Evolutionary conservation across 2,329 filamentous ascomycete species (phyloP).

Genomic region (Cadophora malorum): DNA sequence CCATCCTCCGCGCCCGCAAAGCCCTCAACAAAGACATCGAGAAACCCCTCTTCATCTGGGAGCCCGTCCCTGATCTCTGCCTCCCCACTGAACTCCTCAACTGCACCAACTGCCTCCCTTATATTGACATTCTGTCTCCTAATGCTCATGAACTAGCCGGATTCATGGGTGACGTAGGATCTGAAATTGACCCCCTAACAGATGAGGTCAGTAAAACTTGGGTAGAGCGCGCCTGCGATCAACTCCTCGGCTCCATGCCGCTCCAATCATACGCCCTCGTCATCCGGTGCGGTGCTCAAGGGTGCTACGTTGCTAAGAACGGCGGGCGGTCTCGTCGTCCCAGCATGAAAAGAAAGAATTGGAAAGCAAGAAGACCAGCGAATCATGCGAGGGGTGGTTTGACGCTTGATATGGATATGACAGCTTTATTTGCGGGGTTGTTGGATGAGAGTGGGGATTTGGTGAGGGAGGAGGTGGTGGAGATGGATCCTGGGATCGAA

Average conservation of each 20-base stretch:
- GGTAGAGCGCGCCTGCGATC: slow-evolving; percentile 66
- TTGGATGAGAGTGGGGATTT: slow-evolving; percentile 56
- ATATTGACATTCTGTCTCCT: slow-evolving; percentile 69
- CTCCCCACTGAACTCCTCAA: slow-evolving; percentile 71
- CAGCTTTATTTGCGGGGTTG: slow-evolving; percentile 64
- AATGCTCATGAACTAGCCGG: slow-evolving; percentile 89
- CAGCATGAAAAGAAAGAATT: slow-evolving; percentile 19
- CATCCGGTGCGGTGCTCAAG: slow-evolving; percentile 73
- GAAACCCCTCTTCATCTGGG: slow-evolving; percentile 46
- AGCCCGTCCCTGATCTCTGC: slow-evolving; percentile 91
- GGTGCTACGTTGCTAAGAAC: slow-evolving; percentile 66
- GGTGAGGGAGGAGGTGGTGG: slow-evolving; percentile 63
- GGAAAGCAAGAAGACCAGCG: slow-evolving; percentile 36
- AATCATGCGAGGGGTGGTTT: slow-evolving; percentile 56
- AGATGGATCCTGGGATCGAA: slow-evolving; percentile 58
- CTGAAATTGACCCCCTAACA: slow-evolving; percentile 37
- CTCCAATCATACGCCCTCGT: slow-evolving; percentile 70
- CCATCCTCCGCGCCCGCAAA: slow-evolving; percentile 68
- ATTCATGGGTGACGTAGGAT: slow-evolving; percentile 69
- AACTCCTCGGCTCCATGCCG: slow-evolving; percentile 69
- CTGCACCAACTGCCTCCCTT: slow-evolving; percentile 66
- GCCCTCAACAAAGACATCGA: slow-evolving; percentile 38
- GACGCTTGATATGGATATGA: slow-evolving; percentile 67
- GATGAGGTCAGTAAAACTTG: slow-evolving; percentile 57
- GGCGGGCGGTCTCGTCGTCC: slow-evolving; percentile 40